Conservation (phyloP, 441 rosid genomes). For the Mallotus repandus region DNA sequence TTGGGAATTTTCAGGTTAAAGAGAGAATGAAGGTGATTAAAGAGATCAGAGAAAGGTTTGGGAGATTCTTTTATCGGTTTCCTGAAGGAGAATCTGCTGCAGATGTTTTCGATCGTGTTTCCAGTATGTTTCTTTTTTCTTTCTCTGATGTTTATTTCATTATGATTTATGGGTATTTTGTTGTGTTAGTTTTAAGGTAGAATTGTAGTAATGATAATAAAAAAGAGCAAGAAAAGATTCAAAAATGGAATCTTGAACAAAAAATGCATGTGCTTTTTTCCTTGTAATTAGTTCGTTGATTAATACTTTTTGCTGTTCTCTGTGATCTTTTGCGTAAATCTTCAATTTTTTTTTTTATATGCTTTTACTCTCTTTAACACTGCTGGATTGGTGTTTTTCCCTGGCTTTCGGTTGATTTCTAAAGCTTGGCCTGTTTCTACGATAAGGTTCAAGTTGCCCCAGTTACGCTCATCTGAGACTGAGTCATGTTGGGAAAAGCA, state of each 20-base stretch:
- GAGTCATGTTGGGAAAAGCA: background rate
- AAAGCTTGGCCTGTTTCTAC: background rate
- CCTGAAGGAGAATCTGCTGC: conserved; percentile 99
- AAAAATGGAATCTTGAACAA: background rate
- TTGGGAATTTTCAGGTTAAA: conserved; percentile 92
- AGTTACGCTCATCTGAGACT: background rate
- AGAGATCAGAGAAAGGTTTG: conserved; percentile 70
- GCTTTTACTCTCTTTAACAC: background rate
- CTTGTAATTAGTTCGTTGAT: background rate
- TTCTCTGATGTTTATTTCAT: background rate
- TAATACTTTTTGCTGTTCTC: background rate
- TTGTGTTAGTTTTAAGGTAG: background rate
- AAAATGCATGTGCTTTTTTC: background rate
- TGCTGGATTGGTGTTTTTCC: background rate
- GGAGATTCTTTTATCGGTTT: conserved; percentile 82
- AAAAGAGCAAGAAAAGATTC: background rate
- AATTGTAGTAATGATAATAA: background rate
- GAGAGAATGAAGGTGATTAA: conserved; percentile 80
- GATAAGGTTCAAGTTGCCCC: background rate
- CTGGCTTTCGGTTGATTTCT: background rate
- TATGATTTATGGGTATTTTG: background rate
- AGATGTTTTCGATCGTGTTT: conserved; percentile 94
- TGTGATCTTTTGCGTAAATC: background rate
- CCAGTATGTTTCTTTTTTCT: conserved; percentile 47
- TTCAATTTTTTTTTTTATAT: background rate